Percentiles rank a stretch among this genome's conserved stretches.
These are phyloP conservation scores for Beauveria pseudobassiana DNA, from an alignment of 2,329 filamentous ascomycete genomes.

Conservation along the genomic window DNA sequence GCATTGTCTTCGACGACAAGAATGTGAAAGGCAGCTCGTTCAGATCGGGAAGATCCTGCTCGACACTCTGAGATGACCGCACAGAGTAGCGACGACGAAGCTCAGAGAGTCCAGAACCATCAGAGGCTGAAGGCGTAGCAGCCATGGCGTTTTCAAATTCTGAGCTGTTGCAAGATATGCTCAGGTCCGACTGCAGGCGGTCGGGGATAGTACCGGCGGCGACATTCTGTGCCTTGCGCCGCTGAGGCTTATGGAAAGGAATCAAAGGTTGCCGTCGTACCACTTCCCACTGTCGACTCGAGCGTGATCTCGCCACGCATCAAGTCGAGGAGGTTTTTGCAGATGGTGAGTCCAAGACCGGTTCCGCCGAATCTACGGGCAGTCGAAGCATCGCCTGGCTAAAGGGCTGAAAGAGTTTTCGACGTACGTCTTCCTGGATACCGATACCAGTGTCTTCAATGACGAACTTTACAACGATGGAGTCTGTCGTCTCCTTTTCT, in stretches of 20 bases:
- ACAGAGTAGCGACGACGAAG: constrained; percentile 26
- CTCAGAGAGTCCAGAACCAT: constrained; percentile 18
- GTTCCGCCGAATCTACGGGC: constrained; percentile 73
- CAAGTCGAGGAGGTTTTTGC: constrained; percentile 70
- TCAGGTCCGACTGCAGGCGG: constrained; percentile 55
- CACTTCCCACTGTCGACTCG: constrained; percentile 57
- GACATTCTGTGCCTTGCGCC: constrained; percentile 38
- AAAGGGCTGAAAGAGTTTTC: constrained; percentile 70
- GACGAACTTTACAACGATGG: constrained; percentile 60
- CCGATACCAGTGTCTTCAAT: constrained; percentile 76
- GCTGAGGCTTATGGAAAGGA: constrained; percentile 64
- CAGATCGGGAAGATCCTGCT: constrained; percentile 43
- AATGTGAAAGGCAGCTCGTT: constrained; percentile 59
- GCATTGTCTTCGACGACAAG: constrained; percentile 74
- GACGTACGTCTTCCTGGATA: constrained; percentile 69
- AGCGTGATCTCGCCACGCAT: constrained; percentile 72
- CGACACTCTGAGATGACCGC: constrained; percentile 28
- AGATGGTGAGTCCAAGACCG: constrained; percentile 70
- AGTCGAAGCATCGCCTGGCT: constrained; percentile 73
- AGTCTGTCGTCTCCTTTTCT: constrained; percentile 55
- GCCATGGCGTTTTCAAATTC: constrained; percentile 45
- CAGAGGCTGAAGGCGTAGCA: constrained; percentile 30
- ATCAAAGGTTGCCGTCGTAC: constrained; percentile 72
- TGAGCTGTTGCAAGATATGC: constrained; percentile 60
- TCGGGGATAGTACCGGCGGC: constrained; percentile 60